phyloP scores from a whole-genome alignment of 768 basidiomycete genomes.

The Collybia nuda region DNA sequence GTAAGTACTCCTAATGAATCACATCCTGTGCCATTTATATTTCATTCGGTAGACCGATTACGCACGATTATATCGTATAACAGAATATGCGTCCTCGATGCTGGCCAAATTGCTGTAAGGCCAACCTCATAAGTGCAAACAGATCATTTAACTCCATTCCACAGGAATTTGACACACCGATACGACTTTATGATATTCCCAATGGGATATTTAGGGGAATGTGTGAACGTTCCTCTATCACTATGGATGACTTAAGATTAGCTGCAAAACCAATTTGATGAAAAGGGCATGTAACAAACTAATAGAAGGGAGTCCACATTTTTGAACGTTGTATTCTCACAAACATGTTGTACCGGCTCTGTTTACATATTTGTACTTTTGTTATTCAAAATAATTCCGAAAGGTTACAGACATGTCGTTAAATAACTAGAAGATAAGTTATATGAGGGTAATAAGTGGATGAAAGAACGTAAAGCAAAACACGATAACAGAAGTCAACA shows the following conservation, averaged over 20 bases:
- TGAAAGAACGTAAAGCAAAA: too few species aligned
- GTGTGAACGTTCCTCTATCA: constrained; percentile 82
- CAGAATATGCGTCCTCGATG: constrained; percentile 84
- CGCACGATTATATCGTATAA: constrained; percentile 89
- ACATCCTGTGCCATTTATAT: background rate
- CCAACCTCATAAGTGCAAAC: constrained; percentile 8
- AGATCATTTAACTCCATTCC: background rate
- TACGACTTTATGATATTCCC: constrained; percentile 52
- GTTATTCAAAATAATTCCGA: too few species aligned
- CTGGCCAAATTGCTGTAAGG: constrained; percentile 69
- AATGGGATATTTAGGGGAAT: constrained; percentile 81
- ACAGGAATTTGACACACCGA: constrained; percentile 82
- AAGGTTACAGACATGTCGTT: too few species aligned
- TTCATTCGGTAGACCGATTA: constrained; percentile 59
- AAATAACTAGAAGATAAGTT: too few species aligned
- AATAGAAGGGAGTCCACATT: too few species aligned
- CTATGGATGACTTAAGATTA: constrained; percentile 62
- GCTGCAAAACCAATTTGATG: constrained; percentile 25
- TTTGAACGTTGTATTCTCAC: too few species aligned
- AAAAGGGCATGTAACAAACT: too few species aligned
- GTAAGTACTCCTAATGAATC: constrained; percentile 38
- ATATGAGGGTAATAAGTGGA: too few species aligned
- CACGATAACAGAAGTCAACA: too few species aligned
- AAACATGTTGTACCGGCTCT: too few species aligned
- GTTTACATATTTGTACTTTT: too few species aligned